Evolutionary conservation across 75 land plant genomes (phyloP), one percentile per base, ranked within the genome.

Genomic region (Pinus taeda): DNA sequence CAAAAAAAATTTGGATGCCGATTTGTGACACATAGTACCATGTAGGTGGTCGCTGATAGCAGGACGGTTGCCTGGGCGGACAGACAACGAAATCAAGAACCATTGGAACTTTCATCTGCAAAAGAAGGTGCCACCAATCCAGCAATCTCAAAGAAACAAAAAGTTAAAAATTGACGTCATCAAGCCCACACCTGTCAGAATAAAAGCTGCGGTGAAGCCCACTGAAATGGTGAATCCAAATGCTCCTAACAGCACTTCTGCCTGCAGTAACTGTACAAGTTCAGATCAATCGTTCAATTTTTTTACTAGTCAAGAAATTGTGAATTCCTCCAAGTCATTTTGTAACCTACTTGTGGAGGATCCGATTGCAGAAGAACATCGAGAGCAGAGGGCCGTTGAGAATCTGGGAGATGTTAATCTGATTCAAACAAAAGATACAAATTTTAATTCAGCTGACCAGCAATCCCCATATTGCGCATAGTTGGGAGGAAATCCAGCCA

Each of bases 81-180:
- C 70, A 36, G 70, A 66, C 70, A 66, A 66, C 70, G 39, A 66
- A 66, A 66, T 66, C n/a, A 66, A 66, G 70, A 66, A 66, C 18
- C 17, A 66, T 21, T 66, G 70, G 70, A 66, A 66, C 8, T 33
- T 39, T 13, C 42, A 29, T 18, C 17, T 66, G 20, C 15, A 39
- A 18, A 66, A 4, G 70, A 37, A 36, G 17, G 6, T 3, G 24
- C 17, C 29, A 14, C n/a, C 0, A 63, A 30, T 13, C 15, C 24
- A 6, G 20, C 7, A 17, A 24, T 29, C 36, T 63, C 29, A 24
- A 30, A 15, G 13, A 14, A 4, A 8, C 4, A 29, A 4, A 39
- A 21, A 0, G 33, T 33, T 33, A 33, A 33, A 33, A 29, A 63
- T 1, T 36, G 20, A 30, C 5, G 15, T 0, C 1, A 12, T 17